A percentile compares a stretch with the other conserved stretches of the same genome.
These are phyloP conservation scores for Amauroascus niger DNA, from an alignment of 2,329 filamentous ascomycete genomes.

Conservation along the genomic window DNA sequence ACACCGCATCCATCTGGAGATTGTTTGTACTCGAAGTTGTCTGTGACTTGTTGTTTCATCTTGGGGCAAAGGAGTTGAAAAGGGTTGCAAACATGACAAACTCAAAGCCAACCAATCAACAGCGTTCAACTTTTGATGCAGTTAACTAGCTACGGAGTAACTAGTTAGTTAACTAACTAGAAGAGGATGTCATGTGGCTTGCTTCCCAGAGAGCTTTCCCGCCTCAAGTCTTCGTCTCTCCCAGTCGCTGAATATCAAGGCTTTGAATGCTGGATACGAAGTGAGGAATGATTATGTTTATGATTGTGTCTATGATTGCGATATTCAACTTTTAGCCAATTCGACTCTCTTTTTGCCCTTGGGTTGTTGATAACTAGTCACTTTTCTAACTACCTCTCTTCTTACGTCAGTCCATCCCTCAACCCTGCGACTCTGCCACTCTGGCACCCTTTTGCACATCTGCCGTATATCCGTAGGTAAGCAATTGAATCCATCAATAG, in stretches of 20 bases:
- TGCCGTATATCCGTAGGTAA: neutral
- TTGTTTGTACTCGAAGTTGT: too few relatives aligned
- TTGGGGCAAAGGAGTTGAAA: too few relatives aligned
- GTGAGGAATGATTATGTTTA: neutral
- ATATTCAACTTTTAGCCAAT: neutral
- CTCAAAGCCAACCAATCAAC: too few relatives aligned
- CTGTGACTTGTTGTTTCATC: too few relatives aligned
- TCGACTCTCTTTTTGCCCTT: neutral
- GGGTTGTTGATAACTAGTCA: neutral
- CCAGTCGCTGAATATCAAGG: neutral
- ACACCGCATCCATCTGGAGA: too few relatives aligned
- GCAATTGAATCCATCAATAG: neutral
- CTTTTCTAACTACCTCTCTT: neutral
- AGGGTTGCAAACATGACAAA: too few relatives aligned
- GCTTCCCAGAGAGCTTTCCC: neutral
- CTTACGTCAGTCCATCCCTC: neutral
- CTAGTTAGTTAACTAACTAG: too few relatives aligned
- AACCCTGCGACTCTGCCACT: neutral
- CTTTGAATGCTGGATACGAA: neutral
- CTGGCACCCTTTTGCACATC: neutral
- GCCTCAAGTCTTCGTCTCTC: neutral
- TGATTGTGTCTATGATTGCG: neutral
- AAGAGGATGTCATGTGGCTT: conserved; percentile 10
- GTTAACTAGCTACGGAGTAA: too few relatives aligned
- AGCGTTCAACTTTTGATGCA: too few relatives aligned